These are phyloP conservation scores for Zarea fungicola DNA, from an alignment of 2,329 filamentous ascomycete species.

Conservation along the genomic window DNA sequence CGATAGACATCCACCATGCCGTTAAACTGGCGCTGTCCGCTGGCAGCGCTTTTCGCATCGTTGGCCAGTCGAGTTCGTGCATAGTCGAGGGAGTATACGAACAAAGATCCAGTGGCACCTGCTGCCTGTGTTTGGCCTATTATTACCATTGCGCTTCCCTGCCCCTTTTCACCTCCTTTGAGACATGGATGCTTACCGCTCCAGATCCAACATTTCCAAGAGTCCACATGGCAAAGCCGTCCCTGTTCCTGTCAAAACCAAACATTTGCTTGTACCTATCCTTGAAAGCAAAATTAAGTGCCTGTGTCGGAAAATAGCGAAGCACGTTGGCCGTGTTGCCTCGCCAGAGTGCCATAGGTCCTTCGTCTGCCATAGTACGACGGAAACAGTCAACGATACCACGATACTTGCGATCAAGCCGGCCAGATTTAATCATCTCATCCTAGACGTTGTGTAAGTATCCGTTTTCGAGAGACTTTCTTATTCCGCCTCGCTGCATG, in stretches of 20 bases:
- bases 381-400: slow-evolving; percentile 95
- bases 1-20: slow-evolving; percentile 98
- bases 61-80: slow-evolving; percentile 99
- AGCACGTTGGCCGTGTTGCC: slow-evolving; percentile 99
- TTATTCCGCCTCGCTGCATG: background rate
- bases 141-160: background rate
- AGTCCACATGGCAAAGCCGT: slow-evolving; percentile 99
- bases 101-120: slow-evolving; percentile 98
- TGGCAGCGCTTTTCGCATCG: slow-evolving; percentile 98
- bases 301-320: slow-evolving; percentile 99
- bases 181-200: slow-evolving; percentile 38
- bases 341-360: slow-evolving; percentile 94
- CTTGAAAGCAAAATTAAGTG: slow-evolving; percentile 99
- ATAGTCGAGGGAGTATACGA: slow-evolving; percentile 99
- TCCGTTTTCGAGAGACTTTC: background rate
- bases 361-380: slow-evolving; percentile 84
- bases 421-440: slow-evolving; percentile 99
- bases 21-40: slow-evolving; percentile 99
- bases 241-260: slow-evolving; percentile 99
- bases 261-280: slow-evolving; percentile 99
- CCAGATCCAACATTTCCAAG: slow-evolving; percentile 98
- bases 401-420: slow-evolving; percentile 94
- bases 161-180: background rate
- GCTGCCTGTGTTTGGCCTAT: slow-evolving; percentile 62
- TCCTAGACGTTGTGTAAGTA: slow-evolving; percentile 56